phyloP scores from a whole-genome alignment of 768 basidiomycete genomes.

The Cubamyces lactineus region DNA sequence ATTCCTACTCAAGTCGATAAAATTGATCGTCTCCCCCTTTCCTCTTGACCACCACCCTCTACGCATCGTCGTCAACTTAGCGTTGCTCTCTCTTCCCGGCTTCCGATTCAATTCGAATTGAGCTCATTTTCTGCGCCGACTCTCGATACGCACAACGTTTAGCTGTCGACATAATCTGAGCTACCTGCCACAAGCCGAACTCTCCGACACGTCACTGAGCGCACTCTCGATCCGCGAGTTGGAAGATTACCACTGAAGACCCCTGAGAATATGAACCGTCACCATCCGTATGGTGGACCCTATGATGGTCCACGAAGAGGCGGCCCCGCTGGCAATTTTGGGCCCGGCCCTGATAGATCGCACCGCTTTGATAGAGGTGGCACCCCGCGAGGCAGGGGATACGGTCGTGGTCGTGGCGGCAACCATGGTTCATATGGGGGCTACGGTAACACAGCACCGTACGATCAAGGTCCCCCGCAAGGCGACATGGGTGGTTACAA shows the following conservation, averaged over 20 bases:
- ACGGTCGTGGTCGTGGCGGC: slow-evolving; percentile 39
- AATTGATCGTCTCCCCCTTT: slow-evolving; percentile 14
- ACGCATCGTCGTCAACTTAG: slow-evolving; percentile 9
- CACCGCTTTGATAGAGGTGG: slow-evolving; percentile 66
- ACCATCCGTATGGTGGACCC: slow-evolving; percentile 80
- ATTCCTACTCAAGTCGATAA: slow-evolving; percentile 7
- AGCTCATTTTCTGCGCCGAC: slow-evolving; percentile 11
- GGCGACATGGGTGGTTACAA: slow-evolving; percentile 64
- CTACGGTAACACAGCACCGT: slow-evolving; percentile 53
- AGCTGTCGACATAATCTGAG: slow-evolving; percentile 1
- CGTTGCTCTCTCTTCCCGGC: slow-evolving; percentile 8
- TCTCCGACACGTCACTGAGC: slow-evolving; percentile 29
- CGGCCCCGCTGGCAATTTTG: slow-evolving; percentile 65
- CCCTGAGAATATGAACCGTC: slow-evolving; percentile 72
- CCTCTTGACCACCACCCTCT: slow-evolving; percentile 14
- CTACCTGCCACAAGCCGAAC: neutral
- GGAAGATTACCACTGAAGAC: slow-evolving; percentile 24
- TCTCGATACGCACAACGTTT: neutral
- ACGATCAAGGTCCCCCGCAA: slow-evolving; percentile 69
- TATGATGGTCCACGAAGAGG: slow-evolving; percentile 69
- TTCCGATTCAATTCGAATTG: slow-evolving; percentile 24
- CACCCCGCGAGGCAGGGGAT: slow-evolving; percentile 48
- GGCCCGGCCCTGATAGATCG: slow-evolving; percentile 64
- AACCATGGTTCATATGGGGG: slow-evolving; percentile 47
- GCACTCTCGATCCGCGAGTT: slow-evolving; percentile 19